phyloP scores from a whole-genome alignment of 257 asterid species.

The Vinca minor region DNA sequence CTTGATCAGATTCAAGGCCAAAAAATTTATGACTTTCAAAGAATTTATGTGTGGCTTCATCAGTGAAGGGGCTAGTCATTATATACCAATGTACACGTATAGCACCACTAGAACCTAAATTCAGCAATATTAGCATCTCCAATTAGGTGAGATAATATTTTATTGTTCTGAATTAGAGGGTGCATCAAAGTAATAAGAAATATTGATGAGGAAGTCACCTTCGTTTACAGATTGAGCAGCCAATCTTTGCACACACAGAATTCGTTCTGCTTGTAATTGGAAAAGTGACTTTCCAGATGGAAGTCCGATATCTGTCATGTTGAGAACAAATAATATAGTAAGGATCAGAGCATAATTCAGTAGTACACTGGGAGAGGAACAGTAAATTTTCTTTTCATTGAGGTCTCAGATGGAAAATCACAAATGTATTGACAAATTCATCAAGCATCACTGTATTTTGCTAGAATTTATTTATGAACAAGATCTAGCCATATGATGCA shows the following conservation, averaged over 20 bases:
- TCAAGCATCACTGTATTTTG: not conserved
- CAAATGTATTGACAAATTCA: not conserved
- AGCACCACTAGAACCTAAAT: conserved; percentile 45
- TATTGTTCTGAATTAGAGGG: not conserved
- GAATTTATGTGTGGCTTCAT: conserved; percentile 74
- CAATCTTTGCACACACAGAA: conserved; percentile 71
- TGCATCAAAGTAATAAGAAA: conserved; percentile 10
- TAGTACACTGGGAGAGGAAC: not conserved
- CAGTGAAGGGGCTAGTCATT: conserved; percentile 98
- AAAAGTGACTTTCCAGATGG: conserved; percentile 97
- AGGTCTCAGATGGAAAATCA: not conserved
- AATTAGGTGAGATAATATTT: conserved; percentile 5
- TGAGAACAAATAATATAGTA: conserved; percentile 3
- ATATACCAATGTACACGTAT: conserved; percentile 86
- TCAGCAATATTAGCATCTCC: conserved; percentile 21
- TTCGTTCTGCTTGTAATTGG: conserved; percentile 97
- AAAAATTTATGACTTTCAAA: conserved; percentile 82
- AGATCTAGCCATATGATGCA: not conserved
- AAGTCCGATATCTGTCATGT: conserved; percentile 72
- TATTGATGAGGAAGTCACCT: conserved; percentile 39
- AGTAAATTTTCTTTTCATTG: not conserved
- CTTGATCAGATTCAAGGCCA: conserved; percentile 95
- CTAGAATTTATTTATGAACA: not conserved
- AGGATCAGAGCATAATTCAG: conserved; percentile 1
- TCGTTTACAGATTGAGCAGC: conserved; percentile 71